Conservation (phyloP, 2,329 filamentous ascomycete species). For the Aspergillus puulaauensis region DNA sequence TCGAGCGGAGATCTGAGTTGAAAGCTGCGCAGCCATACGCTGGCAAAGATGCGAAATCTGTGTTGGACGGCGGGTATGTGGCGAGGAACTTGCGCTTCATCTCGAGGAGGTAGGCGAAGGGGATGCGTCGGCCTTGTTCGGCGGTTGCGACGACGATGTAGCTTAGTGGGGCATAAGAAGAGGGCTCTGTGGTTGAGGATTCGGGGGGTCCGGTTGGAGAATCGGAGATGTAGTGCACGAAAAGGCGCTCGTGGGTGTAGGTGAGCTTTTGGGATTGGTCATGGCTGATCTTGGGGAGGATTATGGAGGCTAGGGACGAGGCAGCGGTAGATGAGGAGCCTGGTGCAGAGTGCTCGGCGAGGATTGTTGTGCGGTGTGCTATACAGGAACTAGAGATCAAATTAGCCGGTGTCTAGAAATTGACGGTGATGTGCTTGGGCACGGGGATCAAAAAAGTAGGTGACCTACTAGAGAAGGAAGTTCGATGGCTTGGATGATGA, state of each 20-base stretch:
- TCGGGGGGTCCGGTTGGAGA: conserved; percentile 61
- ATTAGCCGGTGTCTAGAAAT: background rate
- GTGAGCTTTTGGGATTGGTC: conserved; percentile 79
- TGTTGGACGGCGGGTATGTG: conserved; percentile 63
- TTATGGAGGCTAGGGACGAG: conserved; percentile 84
- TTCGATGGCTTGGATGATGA: conserved; percentile 67
- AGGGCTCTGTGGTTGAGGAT: conserved; percentile 39
- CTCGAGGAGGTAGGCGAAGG: conserved; percentile 89
- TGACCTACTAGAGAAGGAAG: conserved; percentile 70
- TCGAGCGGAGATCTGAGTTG: conserved; percentile 71
- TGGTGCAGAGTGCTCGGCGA: conserved; percentile 86
- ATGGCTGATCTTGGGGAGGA: conserved; percentile 94
- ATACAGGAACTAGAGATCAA: conserved; percentile 76
- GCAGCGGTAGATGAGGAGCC: conserved; percentile 80
- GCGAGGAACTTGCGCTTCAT: conserved; percentile 84
- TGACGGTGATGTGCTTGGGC: background rate
- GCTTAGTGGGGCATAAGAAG: conserved; percentile 76
- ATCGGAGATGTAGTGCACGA: conserved; percentile 94
- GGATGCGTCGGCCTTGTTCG: conserved; percentile 78
- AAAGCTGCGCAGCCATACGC: conserved; percentile 89
- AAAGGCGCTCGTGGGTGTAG: conserved; percentile 86
- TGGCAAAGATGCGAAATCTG: conserved; percentile 74
- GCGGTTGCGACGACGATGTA: conserved; percentile 87
- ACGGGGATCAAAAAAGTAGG: conserved; percentile 13
- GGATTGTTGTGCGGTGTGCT: conserved; percentile 88